Conservation (phyloP, 139 green algal species). For the Prasinococcaceae sp. region DNA sequence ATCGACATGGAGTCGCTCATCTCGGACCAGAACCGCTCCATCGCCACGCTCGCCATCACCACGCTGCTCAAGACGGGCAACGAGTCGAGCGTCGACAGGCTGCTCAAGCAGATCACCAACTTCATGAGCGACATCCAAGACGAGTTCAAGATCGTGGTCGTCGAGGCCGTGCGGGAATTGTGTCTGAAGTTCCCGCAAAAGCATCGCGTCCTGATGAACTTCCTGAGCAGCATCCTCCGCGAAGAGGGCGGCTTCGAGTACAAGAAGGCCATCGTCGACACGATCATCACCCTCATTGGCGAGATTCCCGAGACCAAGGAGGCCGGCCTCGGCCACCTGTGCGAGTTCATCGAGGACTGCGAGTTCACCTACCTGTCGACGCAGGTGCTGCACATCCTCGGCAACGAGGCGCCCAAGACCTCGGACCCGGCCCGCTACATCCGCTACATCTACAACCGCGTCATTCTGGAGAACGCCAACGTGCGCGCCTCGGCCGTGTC, state of each 20-base stretch:
- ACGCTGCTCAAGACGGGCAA: conserved; percentile 98
- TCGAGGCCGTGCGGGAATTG: conserved; percentile 84
- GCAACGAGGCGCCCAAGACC: conserved; percentile 57
- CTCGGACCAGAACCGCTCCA: conserved; percentile 78
- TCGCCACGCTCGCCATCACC: conserved; percentile 96
- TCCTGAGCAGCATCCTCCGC: conserved; percentile 69
- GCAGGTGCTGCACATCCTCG: conserved; percentile 82
- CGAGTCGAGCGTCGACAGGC: conserved; percentile 85
- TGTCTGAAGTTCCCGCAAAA: conserved; percentile 98
- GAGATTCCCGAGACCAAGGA: conserved; percentile 95
- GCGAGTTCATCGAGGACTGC: conserved; percentile 99
- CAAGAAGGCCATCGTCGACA: conserved; percentile 90
- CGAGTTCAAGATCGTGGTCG: conserved; percentile 98
- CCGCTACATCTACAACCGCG: conserved; percentile 96
- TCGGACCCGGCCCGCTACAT: conserved; percentile 41
- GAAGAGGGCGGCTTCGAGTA: conserved; percentile 96
- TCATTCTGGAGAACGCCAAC: conserved; percentile 97
- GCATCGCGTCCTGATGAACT: conserved; percentile 85
- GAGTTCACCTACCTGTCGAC: conserved; percentile 94
- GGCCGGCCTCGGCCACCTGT: conserved; percentile 83
- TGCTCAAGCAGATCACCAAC: conserved; percentile 94
- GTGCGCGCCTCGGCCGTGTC: conserved; percentile 83
- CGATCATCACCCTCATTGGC: conserved; percentile 81
- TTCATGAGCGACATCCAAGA: conserved; percentile 98
- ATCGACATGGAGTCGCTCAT: conserved; percentile 98